Evolutionary conservation across 805 yeast species (phyloP), one percentile per base, ranked within the genome.

Genomic region (Limtongia smithiae): DNA sequence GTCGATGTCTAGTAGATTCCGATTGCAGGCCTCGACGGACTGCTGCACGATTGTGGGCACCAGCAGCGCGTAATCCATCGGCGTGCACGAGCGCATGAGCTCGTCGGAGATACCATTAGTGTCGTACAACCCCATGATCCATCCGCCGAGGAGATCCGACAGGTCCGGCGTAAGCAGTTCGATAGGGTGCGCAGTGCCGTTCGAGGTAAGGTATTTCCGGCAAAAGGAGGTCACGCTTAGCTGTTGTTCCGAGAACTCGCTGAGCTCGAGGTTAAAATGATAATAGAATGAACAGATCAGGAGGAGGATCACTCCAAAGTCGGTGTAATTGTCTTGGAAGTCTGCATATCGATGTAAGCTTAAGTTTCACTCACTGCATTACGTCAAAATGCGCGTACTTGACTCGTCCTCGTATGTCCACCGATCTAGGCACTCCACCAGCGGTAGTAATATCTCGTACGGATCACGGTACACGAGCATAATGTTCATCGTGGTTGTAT

Each of bases 31-130:
- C 14, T 74, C 63, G 11, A 86, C 71, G 0, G 87, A 82, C 62
- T 87, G 90, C 53, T 80, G 81, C 60, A 87, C 79, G 24, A 91
- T 78, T 3, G 78, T 72, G 1, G 96, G 93, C 17, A 89, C 76
- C 30, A 90, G 67, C 32, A 74, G 73, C 53, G 84, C 77, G 44
- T 85, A 78, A 49, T 86, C 90, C 57, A 79, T 78, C 15, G 83
- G 76, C 5, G 82, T 72, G 1, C 85, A 78, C 9, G 80, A 31
- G 25, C 54, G 32, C 61, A 90, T 79, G 52, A 89, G 68, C 37
- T 85, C 90, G 66, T 91, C 97, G 0, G 95, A 82, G 32, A 90
- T 79, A 2, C 96, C 95, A 33, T 82, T 83, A 28, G 85, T 76
- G 54, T 87, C 90, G 66, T 85, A 89, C 35, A 91, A 66, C 1